A percentile compares a stretch with the other conserved stretches of the same genome.
phyloP scores from a whole-genome alignment of 768 basidiomycete species.

The Kwoniella pini region DNA sequence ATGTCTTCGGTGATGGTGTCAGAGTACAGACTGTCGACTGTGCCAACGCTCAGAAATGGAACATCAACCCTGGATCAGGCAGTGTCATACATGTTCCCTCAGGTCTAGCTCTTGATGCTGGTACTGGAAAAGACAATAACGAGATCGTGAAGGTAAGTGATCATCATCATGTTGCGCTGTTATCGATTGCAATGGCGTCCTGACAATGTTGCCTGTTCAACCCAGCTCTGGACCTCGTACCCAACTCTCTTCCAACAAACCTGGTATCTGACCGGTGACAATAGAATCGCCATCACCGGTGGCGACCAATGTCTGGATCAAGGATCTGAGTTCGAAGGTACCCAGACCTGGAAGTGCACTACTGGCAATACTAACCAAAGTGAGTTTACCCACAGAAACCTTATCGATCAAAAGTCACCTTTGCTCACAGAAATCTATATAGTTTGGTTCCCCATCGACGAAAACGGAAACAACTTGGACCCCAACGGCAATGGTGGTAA shows the following conservation, averaged over 20 bases:
- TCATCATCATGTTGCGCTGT: neutral
- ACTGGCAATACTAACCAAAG: constrained; percentile 52
- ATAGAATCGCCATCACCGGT: constrained; percentile 51
- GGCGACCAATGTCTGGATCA: constrained; percentile 51
- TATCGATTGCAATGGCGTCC: neutral
- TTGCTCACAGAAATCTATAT: neutral
- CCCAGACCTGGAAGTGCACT: constrained; percentile 52
- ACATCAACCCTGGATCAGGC: constrained; percentile 25
- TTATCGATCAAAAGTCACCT: neutral
- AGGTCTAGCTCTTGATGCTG: constrained; percentile 23
- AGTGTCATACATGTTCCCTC: constrained; percentile 12
- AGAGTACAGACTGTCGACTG: constrained; percentile 11
- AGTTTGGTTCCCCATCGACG: constrained; percentile 16
- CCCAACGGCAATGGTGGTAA: constrained; percentile 6
- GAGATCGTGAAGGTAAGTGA: constrained; percentile 21
- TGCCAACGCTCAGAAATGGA: constrained; percentile 17
- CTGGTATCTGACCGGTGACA: constrained; percentile 46
- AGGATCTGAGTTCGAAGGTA: constrained; percentile 20
- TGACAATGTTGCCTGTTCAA: neutral
- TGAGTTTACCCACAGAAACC: constrained; percentile 7
- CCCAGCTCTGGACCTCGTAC: constrained; percentile 28
- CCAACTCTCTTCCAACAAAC: constrained; percentile 25
- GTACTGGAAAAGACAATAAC: constrained; percentile 21
- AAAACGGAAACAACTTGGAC: neutral
- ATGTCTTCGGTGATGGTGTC: constrained; percentile 4